Evolutionary conservation across 2,329 filamentous ascomycete species (phyloP), one percentile per base, ranked within the genome.

Genomic region (Aspergillus fijiensis): DNA sequence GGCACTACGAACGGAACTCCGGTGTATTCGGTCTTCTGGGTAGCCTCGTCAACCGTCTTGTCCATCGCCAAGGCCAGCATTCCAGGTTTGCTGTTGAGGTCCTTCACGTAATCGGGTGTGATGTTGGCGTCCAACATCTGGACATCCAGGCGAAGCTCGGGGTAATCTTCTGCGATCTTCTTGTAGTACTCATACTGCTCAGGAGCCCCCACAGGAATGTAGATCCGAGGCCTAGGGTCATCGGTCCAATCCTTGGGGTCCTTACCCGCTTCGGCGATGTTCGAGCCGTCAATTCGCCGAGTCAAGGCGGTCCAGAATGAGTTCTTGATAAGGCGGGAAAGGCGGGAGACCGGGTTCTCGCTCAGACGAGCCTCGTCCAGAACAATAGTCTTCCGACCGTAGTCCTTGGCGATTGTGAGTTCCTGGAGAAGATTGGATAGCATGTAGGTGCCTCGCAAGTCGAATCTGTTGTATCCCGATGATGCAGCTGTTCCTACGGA

Each of bases 1-100:
- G 95, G 95, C 3, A 99, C 95, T n/a, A 98, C 92, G 69, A 98
- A 99, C 0, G 95, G 94, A 60, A 96, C 82, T 3, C 95, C 95
- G 39, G 84, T 83, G 47, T 96, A 80, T 3, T 89, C 89, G 63
- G 85, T 86, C 72, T 90, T 83, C 45, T 88, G 88, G 3, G 89
- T 90, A 25, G 80, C 79, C 4, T 85, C 84, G 69, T 96, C 85
- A 12, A 78, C 80, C 48, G 85, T 82, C 72, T 93, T 87, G 69
- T 95, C 89, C 87, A 97, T 96, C 53, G 88, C 95, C 58, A 98
- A 84, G 3, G 95, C 94, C 51, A 99, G 82, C 48, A 99, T 83
- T 14, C 95, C 95, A 1, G 95, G 95, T 70, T 92, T 93, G 55
- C 87, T 80, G 70, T 96, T 97, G 77, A 98, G 84, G 70, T 91